Conservation (phyloP, 208 protist species). For the Wallacemonas sp. region DNA sequence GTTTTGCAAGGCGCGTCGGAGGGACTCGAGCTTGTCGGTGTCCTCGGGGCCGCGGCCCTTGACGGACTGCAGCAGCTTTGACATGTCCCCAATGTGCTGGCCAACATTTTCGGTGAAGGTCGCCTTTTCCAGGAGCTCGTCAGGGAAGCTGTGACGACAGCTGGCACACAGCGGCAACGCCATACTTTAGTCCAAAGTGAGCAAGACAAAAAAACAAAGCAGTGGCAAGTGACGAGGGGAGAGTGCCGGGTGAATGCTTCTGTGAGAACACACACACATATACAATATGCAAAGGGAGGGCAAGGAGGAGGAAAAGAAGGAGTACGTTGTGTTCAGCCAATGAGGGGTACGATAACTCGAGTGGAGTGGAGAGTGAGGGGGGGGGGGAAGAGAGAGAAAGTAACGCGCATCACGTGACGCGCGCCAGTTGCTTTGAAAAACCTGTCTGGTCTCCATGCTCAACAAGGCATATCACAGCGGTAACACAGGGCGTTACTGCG, state of each 20-base stretch:
- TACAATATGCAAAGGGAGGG: no score
- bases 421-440: no score
- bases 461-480: no score
- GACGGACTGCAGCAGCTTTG: slow-evolving; percentile 42
- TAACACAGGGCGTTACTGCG: no score
- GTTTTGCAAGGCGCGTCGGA: slow-evolving; percentile 51
- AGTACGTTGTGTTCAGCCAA: no score
- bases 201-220: background rate
- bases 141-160: slow-evolving; percentile 78
- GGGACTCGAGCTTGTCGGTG: slow-evolving; percentile 41
- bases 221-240: background rate
- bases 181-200: slow-evolving; percentile 19
- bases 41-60: slow-evolving; percentile 42
- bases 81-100: slow-evolving; percentile 46
- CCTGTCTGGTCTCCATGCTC: no score
- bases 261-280: no score
- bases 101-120: slow-evolving; percentile 77
- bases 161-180: slow-evolving; percentile 71
- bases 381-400: no score
- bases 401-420: no score
- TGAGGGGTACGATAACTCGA: no score
- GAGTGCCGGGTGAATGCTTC: background rate
- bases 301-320: no score
- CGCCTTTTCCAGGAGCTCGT: slow-evolving; percentile 41
- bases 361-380: no score